Conservation (phyloP, 768 basidiomycete genomes). For the Rickenella mellea region DNA sequence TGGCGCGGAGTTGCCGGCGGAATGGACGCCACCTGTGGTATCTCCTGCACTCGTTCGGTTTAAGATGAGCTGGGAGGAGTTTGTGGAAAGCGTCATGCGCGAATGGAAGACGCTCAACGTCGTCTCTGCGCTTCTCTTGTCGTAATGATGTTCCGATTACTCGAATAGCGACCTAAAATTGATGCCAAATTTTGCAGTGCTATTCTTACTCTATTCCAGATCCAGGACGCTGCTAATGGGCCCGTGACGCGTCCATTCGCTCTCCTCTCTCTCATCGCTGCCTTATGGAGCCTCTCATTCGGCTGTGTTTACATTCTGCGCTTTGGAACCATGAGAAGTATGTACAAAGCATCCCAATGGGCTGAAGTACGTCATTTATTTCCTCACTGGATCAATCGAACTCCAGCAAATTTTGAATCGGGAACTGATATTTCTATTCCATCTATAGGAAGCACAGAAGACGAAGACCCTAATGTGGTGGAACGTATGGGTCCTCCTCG, state of each 20-base stretch:
- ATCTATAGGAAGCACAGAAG: constrained; percentile 47
- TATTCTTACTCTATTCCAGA: constrained; percentile 63
- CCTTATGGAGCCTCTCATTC: constrained; percentile 61
- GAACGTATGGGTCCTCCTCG: constrained; percentile 65
- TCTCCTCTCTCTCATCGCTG: constrained; percentile 54
- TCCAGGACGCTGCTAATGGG: constrained; percentile 37
- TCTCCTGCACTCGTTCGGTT: constrained; percentile 60
- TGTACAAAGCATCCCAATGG: constrained; percentile 64
- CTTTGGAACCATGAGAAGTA: constrained; percentile 64
- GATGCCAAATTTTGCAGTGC: constrained; percentile 39
- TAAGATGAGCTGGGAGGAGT: constrained; percentile 57
- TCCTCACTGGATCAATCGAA: not conserved
- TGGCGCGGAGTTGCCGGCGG: constrained; percentile 22
- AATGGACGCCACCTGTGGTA: constrained; percentile 35
- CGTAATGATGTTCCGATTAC: constrained; percentile 20
- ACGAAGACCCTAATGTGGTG: constrained; percentile 38
- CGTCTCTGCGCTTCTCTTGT: constrained; percentile 53
- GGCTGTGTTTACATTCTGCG: constrained; percentile 68
- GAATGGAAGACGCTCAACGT: constrained; percentile 76
- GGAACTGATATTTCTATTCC: no score
- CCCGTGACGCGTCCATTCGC: constrained; percentile 55
- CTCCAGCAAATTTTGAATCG: not conserved
- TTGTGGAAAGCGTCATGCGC: constrained; percentile 57
- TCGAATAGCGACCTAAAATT: no score
- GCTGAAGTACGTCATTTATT: constrained; percentile 38